These are phyloP conservation scores for Diaporthe velutina DNA, from an alignment of 2,329 filamentous ascomycete species.

Conservation along the genomic window DNA sequence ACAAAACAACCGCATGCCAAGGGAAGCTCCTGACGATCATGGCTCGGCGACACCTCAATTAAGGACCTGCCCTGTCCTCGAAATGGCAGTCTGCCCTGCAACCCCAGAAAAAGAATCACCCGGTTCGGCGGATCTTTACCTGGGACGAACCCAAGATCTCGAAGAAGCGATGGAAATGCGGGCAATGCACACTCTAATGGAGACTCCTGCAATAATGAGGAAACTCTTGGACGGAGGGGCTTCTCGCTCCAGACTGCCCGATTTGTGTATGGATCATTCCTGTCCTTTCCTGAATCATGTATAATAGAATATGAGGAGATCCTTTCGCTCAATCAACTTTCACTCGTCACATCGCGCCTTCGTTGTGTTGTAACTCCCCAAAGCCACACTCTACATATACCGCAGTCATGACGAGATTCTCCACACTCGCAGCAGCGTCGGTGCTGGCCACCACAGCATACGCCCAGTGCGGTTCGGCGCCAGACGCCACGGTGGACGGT, in stretches of 20 bases:
- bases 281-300: background rate
- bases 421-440: slow-evolving; percentile 9
- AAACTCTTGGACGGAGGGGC: slow-evolving; percentile 7
- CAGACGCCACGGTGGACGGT: slow-evolving; percentile 61
- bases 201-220: slow-evolving; percentile 22
- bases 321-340: too few species aligned
- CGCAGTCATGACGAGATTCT: slow-evolving; percentile 15
- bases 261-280: background rate
- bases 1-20: slow-evolving; percentile 12
- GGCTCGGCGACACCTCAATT: slow-evolving; percentile 4
- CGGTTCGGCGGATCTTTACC: background rate
- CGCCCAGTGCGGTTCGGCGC: slow-evolving; percentile 63
- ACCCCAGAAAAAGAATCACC: background rate
- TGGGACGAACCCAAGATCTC: background rate
- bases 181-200: slow-evolving; percentile 15
- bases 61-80: background rate
- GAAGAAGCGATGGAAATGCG: background rate
- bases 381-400: background rate
- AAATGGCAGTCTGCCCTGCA: slow-evolving; percentile 2
- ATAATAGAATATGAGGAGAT: background rate
- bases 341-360: background rate
- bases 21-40: slow-evolving; percentile 22
- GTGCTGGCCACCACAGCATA: slow-evolving; percentile 54
- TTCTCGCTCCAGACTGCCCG: slow-evolving; percentile 3
- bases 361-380: background rate